Evolutionary conservation across 768 basidiomycete species (phyloP).

Genomic region (Amanita rimosa): DNA sequence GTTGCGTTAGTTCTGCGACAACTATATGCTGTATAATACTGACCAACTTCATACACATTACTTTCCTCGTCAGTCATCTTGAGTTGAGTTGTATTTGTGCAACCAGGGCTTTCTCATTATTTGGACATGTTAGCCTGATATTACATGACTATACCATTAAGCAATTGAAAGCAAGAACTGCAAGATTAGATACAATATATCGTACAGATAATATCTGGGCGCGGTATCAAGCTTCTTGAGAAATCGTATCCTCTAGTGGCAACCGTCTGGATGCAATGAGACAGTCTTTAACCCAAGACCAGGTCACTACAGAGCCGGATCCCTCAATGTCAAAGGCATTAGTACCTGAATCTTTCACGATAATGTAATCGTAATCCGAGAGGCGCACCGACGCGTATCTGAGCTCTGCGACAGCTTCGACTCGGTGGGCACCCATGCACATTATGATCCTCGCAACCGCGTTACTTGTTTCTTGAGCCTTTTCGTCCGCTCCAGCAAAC

Average conservation of each 20-base stretch:
- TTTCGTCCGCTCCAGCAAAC: constrained; percentile 19
- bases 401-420: constrained; percentile 52
- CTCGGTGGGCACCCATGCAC: constrained; percentile 63
- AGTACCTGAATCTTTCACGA: constrained; percentile 40
- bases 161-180: neutral
- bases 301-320: constrained; percentile 33
- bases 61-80: constrained; percentile 25
- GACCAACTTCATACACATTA: constrained; percentile 61
- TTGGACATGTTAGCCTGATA: neutral
- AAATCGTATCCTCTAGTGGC: constrained; percentile 15
- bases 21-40: constrained; percentile 14
- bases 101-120: neutral
- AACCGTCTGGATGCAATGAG: constrained; percentile 39
- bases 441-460: constrained; percentile 56
- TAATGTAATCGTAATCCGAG: constrained; percentile 44
- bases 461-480: constrained; percentile 28
- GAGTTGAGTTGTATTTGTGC: neutral
- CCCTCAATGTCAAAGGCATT: constrained; percentile 15
- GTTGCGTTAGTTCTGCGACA: constrained; percentile 4
- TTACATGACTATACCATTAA: neutral
- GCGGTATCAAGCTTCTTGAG: constrained; percentile 14
- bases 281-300: constrained; percentile 73
- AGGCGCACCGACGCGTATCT: constrained; percentile 26
- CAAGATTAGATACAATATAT: constrained; percentile 10
- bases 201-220: neutral